Base-by-base conservation (phyloP, 2,329 filamentous ascomycete genomes). In the Verticillium nubilum region DNA sequence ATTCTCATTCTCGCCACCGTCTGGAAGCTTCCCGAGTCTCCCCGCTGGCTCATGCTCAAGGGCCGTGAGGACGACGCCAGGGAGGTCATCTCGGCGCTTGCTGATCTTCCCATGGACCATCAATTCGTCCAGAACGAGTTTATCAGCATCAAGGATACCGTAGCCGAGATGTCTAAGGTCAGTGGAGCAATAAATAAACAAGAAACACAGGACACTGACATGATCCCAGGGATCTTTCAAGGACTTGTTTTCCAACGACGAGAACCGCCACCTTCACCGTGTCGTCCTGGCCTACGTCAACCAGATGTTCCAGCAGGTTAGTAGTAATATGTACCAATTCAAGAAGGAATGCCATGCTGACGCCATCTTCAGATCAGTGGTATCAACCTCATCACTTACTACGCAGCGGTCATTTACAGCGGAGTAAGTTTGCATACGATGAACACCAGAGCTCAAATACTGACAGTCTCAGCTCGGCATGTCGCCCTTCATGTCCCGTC, bases 191-290 rank as follows among this genome's bases (percentile, higher is more conserved):
- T 26, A 3, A 2, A 37, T n/a, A 5, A 4, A 17, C 2, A 13
- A 3, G 33, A 17, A 37, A 17, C 5, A 37, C 35, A 37, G 6
- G 17, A 12, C 9, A 19, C 42, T 50, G 9, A 50, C 9, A 23
- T 23, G 10, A 9, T 12, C 19, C 10, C n/a, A 50, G 71, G 73
- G 80, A 27, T 75, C 73, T 27, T 86, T 86, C 71, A 69, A 70
- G 5, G 84, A 86, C 62, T 77, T 86, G 60, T 86, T 86, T 70
- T 85, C 80, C 62, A 83, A 83, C 77, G 77, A 74, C 61, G 79
- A 82, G 62, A 76, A 84, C 66, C 77, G 81, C 50, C 79, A 84
- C 69, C 75, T 85, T 62, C 82, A 85, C 70, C 80, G 82, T 58
- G 80, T 79, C 9, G 67, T 80, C 13, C 74, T 85, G 27, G 82